These are phyloP conservation scores for Cymbopogon flexuosus DNA, from an alignment of 202 grass and related monocot genomes.

Conservation along the genomic window DNA sequence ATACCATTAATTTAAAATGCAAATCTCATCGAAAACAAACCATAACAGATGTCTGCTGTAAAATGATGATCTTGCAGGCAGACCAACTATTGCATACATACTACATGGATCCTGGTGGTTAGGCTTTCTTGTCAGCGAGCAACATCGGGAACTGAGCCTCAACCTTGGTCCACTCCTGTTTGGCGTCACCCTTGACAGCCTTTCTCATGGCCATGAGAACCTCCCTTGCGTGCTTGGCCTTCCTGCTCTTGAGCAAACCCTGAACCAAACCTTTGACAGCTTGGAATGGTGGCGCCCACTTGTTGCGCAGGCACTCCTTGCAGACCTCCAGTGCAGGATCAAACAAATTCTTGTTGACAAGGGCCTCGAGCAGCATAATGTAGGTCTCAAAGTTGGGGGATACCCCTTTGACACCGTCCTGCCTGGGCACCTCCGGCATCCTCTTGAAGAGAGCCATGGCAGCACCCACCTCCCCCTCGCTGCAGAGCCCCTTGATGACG, in stretches of 20 bases:
- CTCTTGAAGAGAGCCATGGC: conserved; percentile 46
- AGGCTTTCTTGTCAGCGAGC: conserved; percentile 24
- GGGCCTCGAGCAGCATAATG: conserved; percentile 45
- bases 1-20: background rate
- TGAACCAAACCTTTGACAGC: conserved; percentile 46
- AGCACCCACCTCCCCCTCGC: conserved; percentile 43
- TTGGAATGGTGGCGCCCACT: conserved; percentile 59
- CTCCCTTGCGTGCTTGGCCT: conserved; percentile 52
- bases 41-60: background rate
- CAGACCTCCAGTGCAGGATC: conserved; percentile 47
- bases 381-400: conserved; percentile 57
- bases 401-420: conserved; percentile 15
- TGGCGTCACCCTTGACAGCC: conserved; percentile 47
- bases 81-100: background rate
- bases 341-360: conserved; percentile 49
- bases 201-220: conserved; percentile 45
- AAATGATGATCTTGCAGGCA: background rate
- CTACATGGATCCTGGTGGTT: background rate
- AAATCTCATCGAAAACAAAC: background rate
- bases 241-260: conserved; percentile 53
- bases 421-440: conserved; percentile 45
- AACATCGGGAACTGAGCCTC: conserved; percentile 42
- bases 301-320: conserved; percentile 53
- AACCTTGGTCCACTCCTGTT: conserved; percentile 54
- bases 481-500: conserved; percentile 52